Evolutionary conservation across 345 rosid species (phyloP), one percentile per base, ranked within the genome.

Genomic region (Hibiscus tridactylites): DNA sequence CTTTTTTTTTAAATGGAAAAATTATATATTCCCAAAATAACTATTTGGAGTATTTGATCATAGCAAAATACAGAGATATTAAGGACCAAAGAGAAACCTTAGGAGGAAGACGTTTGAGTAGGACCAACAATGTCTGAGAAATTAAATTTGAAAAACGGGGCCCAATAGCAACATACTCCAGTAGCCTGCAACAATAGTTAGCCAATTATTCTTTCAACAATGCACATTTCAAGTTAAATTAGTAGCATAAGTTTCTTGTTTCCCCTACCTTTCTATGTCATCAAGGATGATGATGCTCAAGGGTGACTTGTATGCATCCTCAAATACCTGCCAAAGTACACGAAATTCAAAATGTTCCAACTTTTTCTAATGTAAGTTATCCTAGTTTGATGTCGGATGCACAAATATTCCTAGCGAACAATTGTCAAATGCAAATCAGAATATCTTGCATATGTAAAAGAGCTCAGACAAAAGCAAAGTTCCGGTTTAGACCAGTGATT

Each of bases 281-380:
- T 96, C 98, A 73, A 96, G 99, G 79, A 96, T 77, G 77, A 96
- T 88, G 74, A 96, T 88, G 84, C 99, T 96, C 81, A 92, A 76
- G 3, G 97, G 99, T 52, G 98, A 96, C 83, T 88, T 96, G 80
- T 92, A 96, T 13, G 99, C 99, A 77, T 96, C 99, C 83, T 96
- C 99, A 68, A 96, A 96, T 49, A 92, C 95, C 99, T 95, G 78
- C 70, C 7, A 73, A 75, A 61, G 33, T 16, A 68, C 6, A 53
- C 8, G 12, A 66, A 42, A 29, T 70, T 28, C 60, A n/a, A 68
- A 53, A 33, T 13, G 54, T 9, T 66, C 49, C 39, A 44, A n/a
- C 24, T 71, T 67, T 2, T 26, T 28, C 56, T 39, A 58, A 53
- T 29, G 17, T 50, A 71, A 54, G 62, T 12, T 61, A 21, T 28